Evolutionary conservation across 345 rosid genomes (phyloP).

Genomic region (Linum tenue): DNA sequence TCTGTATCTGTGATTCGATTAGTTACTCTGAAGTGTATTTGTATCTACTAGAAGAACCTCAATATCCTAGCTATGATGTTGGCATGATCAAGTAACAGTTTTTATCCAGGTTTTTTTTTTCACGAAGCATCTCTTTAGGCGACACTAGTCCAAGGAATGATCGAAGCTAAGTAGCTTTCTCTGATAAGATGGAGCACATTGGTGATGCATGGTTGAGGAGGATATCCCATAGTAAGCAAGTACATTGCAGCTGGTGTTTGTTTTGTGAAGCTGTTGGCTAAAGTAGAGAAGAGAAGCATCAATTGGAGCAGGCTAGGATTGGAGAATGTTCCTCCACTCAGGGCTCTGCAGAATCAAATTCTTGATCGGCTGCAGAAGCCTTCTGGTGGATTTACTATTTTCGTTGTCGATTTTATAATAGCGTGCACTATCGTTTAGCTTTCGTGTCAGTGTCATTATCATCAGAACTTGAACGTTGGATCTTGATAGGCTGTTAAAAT

Average conservation of each 20-base stretch:
- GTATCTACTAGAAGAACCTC: not conserved
- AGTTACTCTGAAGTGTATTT: not conserved
- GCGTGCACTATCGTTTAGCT: not conserved
- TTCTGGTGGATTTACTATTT: conserved; percentile 1
- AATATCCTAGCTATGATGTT: not conserved
- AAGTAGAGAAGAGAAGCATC: conserved; percentile 58
- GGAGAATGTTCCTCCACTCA: conserved; percentile 46
- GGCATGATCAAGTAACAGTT: not conserved
- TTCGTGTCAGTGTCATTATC: too few species aligned
- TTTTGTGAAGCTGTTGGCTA: conserved; percentile 57
- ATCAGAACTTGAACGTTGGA: not conserved
- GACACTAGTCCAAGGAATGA: too few species aligned
- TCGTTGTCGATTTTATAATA: not conserved
- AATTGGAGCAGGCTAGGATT: conserved; percentile 61
- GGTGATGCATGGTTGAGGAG: too few species aligned
- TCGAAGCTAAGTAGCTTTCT: too few species aligned
- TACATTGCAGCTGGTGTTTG: conserved; percentile 70
- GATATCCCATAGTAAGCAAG: conserved; percentile 52
- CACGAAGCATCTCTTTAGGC: too few species aligned
- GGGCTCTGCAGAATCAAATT: conserved; percentile 33
- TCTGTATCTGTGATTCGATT: not conserved
- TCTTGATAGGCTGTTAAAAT: not conserved
- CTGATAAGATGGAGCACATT: too few species aligned
- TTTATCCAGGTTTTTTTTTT: too few species aligned
- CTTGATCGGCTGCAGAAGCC: conserved; percentile 30